Base-by-base conservation (phyloP, 768 basidiomycete genomes). In the Sutorius australiensis region DNA sequence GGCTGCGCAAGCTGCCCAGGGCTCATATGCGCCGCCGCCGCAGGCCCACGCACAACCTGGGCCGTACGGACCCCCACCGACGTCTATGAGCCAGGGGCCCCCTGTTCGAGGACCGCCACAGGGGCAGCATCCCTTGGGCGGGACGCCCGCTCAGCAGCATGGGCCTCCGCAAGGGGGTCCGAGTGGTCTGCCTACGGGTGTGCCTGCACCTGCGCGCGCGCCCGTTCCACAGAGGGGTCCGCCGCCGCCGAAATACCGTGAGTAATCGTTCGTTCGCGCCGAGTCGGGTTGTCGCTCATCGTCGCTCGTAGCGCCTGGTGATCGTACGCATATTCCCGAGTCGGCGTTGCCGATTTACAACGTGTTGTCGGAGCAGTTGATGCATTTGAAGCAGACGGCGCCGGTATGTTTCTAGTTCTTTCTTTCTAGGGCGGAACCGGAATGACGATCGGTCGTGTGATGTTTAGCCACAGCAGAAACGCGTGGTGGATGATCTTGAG, bases 301-400 rank as follows among this genome's bases (percentile, higher is more conserved):
- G 14, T 30, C 9, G 6, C 16, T 17, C 30, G 42, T 65, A 95
- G 93, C 95, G 39, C 78, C 84, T 47, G 95, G 95, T 50, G 95
- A 98, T 67, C 80, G 94, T 27, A 82, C 81, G n/a, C 95, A 98
- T 68, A 97, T 98, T 48, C 87, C 93, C 1, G 83, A 86, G 9
- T 72, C 77, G 42, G 77, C 80, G 19, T 69, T 75, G 51, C 83
- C 87, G 1, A 83, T 89, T 46, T 93, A 77, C 56, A 76, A 82
- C 46, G 75, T 87, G 16, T 74, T 97, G 36, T 76, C 77, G 19
- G 76, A 76, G 42, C 84, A 88, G 51, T 64, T 95, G 59, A 73
- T 75, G 41, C 77, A 78, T 37, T 66, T 92, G 72, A 91, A 80
- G 72, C 87, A 92, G 66, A 81, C 76, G 12, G 81, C 78, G 7